A percentile compares a stretch with the other conserved stretches of the same genome.
These are phyloP conservation scores for Amanita thiersii DNA, from an alignment of 768 basidiomycete genomes.

Conservation along the genomic window DNA sequence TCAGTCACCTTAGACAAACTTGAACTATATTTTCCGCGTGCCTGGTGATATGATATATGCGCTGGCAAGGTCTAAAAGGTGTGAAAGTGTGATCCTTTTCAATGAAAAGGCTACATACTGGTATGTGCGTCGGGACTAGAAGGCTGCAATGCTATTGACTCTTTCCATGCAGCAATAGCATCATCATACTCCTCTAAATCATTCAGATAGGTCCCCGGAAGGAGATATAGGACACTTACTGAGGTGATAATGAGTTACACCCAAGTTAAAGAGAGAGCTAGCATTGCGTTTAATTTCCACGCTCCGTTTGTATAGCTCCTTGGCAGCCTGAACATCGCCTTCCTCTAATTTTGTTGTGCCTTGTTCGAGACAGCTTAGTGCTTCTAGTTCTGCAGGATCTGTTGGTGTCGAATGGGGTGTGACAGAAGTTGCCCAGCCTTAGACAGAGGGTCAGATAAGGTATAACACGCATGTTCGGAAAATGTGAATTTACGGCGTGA, in stretches of 20 bases:
- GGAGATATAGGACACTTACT: constrained; percentile 41
- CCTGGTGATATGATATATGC: constrained; percentile 77
- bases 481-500: constrained; percentile 7
- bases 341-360: constrained; percentile 82
- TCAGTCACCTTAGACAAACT: constrained; percentile 7
- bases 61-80: constrained; percentile 67
- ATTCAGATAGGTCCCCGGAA: constrained; percentile 8
- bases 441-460: constrained; percentile 3
- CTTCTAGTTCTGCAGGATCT: constrained; percentile 79
- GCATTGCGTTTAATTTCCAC: constrained; percentile 74
- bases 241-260: constrained; percentile 84
- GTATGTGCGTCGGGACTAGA: constrained; percentile 83
- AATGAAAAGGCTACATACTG: constrained; percentile 40
- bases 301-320: constrained; percentile 68
- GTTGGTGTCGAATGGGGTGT: constrained; percentile 75
- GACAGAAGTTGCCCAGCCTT: constrained; percentile 77
- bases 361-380: constrained; percentile 70
- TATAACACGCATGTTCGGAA: background rate
- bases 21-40: constrained; percentile 9
- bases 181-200: constrained; percentile 76
- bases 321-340: constrained; percentile 76
- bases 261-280: constrained; percentile 80
- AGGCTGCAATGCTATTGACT: constrained; percentile 74
- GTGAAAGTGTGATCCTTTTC: constrained; percentile 13
- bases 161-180: constrained; percentile 82